A percentile compares a stretch with the other conserved stretches of the same genome.
These are phyloP conservation scores for Lentinula guzmanii DNA, from an alignment of 768 basidiomycete species.

Conservation along the genomic window DNA sequence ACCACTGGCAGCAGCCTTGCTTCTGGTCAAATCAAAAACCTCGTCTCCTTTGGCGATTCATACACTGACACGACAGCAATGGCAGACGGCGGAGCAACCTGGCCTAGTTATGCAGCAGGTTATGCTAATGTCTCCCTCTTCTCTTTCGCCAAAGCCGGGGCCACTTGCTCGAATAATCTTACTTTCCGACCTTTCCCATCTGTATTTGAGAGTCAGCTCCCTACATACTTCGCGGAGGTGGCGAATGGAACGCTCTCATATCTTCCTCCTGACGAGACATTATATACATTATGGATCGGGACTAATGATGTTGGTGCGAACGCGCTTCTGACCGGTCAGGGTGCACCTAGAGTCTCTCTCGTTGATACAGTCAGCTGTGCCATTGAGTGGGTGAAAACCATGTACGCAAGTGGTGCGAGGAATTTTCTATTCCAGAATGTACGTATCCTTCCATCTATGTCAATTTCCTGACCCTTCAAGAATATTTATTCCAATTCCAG, in stretches of 20 bases:
- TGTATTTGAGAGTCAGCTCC: slow-evolving; percentile 53
- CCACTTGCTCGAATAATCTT: slow-evolving; percentile 59
- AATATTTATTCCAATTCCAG: slow-evolving; percentile 13
- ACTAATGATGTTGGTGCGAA: slow-evolving; percentile 41
- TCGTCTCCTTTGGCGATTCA: slow-evolving; percentile 45
- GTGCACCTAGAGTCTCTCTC: slow-evolving; percentile 24
- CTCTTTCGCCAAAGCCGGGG: slow-evolving; percentile 57
- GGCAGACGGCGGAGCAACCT: slow-evolving; percentile 24
- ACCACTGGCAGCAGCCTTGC: neutral
- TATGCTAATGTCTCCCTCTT: slow-evolving; percentile 35
- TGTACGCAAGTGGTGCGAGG: slow-evolving; percentile 40
- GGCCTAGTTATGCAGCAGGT: slow-evolving; percentile 38
- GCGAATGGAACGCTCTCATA: slow-evolving; percentile 31
- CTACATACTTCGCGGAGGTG: slow-evolving; percentile 39
- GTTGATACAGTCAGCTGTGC: slow-evolving; percentile 36
- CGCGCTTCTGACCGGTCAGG: slow-evolving; percentile 7
- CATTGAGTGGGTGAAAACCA: slow-evolving; percentile 31
- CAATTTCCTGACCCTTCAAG: neutral
- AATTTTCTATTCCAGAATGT: slow-evolving; percentile 49
- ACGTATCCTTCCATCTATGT: slow-evolving; percentile 10
- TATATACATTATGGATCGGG: slow-evolving; percentile 67
- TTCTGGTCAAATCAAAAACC: slow-evolving; percentile 30
- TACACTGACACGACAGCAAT: slow-evolving; percentile 34
- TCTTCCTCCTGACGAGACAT: slow-evolving; percentile 37
- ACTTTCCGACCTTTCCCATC: slow-evolving; percentile 55